Conservation (phyloP, 2,329 filamentous ascomycete species). For the Calonectria multiphialidica region DNA sequence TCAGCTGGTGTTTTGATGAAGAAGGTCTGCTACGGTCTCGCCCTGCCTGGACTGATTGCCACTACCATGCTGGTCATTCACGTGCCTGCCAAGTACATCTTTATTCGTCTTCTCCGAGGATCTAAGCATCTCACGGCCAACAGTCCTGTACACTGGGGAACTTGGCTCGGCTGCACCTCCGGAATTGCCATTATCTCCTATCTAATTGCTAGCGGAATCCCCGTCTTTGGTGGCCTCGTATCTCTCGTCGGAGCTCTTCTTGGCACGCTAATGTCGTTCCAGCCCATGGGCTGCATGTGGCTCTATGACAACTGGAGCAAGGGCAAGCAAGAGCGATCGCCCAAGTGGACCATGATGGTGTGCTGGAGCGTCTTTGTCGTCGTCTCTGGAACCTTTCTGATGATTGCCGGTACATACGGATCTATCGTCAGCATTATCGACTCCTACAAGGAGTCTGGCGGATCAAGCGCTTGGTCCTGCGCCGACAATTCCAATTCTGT, state of each 20-base stretch:
- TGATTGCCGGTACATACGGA: conserved; percentile 18
- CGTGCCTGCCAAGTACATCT: conserved; percentile 15
- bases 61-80: conserved; percentile 44
- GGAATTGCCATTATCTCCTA: conserved; percentile 34
- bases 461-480: conserved; percentile 53
- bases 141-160: conserved; percentile 10
- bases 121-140: conserved; percentile 18
- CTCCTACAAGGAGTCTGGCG: conserved; percentile 47
- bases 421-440: conserved; percentile 27
- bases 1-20: conserved; percentile 57
- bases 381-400: conserved; percentile 12
- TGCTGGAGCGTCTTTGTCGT: conserved; percentile 33
- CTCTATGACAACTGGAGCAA: conserved; percentile 37
- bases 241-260: conserved; percentile 42
- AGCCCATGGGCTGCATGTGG: conserved; percentile 42
- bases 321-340: background rate
- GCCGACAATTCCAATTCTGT: conserved; percentile 52
- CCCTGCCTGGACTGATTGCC: conserved; percentile 46
- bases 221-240: conserved; percentile 30
- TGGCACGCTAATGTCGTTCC: conserved; percentile 41
- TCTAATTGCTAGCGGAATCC: conserved; percentile 39
- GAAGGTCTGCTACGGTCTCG: conserved; percentile 57
- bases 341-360: conserved; percentile 33
- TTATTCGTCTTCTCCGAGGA: conserved; percentile 11
- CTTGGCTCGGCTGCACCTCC: conserved; percentile 30